These are phyloP conservation scores for Geotrichum siamense DNA, from an alignment of 1,139 yeast species.

Conservation along the genomic window DNA sequence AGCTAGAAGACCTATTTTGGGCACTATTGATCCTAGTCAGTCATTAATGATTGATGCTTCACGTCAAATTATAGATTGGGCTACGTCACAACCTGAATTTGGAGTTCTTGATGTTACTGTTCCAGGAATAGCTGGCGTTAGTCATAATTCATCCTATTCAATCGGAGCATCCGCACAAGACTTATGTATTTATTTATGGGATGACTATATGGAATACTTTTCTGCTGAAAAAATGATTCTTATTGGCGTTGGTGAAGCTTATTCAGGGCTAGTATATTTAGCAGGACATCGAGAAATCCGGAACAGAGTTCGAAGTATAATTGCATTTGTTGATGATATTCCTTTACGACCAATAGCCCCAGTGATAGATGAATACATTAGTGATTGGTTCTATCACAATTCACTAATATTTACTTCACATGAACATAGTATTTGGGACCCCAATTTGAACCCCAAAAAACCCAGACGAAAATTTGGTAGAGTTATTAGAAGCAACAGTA, in stretches of 20 bases:
- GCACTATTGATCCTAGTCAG: slow-evolving; percentile 64
- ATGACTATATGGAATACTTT: slow-evolving; percentile 71
- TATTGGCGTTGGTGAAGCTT: slow-evolving; percentile 86
- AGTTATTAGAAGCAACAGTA: slow-evolving; percentile 59
- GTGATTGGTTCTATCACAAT: slow-evolving; percentile 87
- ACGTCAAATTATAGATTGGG: slow-evolving; percentile 53
- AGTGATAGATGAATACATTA: slow-evolving; percentile 76
- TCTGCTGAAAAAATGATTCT: slow-evolving; percentile 64
- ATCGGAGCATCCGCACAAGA: slow-evolving; percentile 49
- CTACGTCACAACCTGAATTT: slow-evolving; percentile 42
- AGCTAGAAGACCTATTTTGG: slow-evolving; percentile 69
- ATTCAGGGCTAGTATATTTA: slow-evolving; percentile 78
- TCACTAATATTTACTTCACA: slow-evolving; percentile 74
- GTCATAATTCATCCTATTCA: slow-evolving; percentile 21
- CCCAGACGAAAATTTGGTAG: slow-evolving; percentile 90
- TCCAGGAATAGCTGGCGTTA: slow-evolving; percentile 41
- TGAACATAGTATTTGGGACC: slow-evolving; percentile 71
- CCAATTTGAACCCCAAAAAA: slow-evolving; percentile 49
- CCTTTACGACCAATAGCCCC: slow-evolving; percentile 72
- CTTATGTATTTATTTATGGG: slow-evolving; percentile 76
- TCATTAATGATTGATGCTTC: slow-evolving; percentile 62
- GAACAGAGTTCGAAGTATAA: slow-evolving; percentile 64
- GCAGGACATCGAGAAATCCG: slow-evolving; percentile 70
- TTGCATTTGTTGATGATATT: slow-evolving; percentile 61
- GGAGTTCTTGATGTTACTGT: slow-evolving; percentile 82